These are phyloP conservation scores for Arthromyces matolae DNA, from an alignment of 768 basidiomycete species.

Conservation along the genomic window DNA sequence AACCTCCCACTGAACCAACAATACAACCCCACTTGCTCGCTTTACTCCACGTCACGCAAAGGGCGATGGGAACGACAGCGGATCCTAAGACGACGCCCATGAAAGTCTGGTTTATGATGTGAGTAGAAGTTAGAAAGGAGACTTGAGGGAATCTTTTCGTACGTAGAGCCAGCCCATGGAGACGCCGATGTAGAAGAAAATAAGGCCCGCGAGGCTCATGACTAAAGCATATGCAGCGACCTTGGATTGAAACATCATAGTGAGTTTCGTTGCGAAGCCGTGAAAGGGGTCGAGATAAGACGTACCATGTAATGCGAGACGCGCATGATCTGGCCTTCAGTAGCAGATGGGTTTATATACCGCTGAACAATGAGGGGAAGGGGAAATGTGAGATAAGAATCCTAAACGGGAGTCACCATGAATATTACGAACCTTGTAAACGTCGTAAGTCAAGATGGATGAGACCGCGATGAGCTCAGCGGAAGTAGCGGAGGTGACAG, in stretches of 20 bases:
- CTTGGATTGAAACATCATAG: too few species aligned
- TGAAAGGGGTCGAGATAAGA: not conserved
- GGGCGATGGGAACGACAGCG: constrained; percentile 82
- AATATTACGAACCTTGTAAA: constrained; percentile 60
- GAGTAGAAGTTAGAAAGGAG: not conserved
- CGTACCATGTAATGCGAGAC: constrained; percentile 69
- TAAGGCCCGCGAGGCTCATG: constrained; percentile 79
- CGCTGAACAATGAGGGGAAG: constrained; percentile 40
- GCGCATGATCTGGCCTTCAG: constrained; percentile 64
- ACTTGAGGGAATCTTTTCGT: constrained; percentile 23
- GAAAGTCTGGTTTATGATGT: constrained; percentile 54
- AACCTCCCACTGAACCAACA: constrained; percentile 63
- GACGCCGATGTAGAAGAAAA: constrained; percentile 88
- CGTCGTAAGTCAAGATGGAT: constrained; percentile 76
- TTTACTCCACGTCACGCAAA: constrained; percentile 82
- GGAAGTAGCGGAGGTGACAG: constrained; percentile 80
- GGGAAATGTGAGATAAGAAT: too few species aligned
- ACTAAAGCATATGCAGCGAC: constrained; percentile 68
- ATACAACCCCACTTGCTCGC: constrained; percentile 86
- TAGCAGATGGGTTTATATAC: constrained; percentile 82
- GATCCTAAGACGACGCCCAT: constrained; percentile 87
- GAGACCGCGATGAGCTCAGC: constrained; percentile 94
- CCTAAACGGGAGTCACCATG: too few species aligned
- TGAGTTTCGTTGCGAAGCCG: constrained; percentile 26
- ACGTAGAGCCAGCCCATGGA: constrained; percentile 95